Evolutionary conservation across 75 land plant genomes (phyloP), one percentile per base, ranked within the genome.

Genomic region (Selaginella tamariscina): DNA sequence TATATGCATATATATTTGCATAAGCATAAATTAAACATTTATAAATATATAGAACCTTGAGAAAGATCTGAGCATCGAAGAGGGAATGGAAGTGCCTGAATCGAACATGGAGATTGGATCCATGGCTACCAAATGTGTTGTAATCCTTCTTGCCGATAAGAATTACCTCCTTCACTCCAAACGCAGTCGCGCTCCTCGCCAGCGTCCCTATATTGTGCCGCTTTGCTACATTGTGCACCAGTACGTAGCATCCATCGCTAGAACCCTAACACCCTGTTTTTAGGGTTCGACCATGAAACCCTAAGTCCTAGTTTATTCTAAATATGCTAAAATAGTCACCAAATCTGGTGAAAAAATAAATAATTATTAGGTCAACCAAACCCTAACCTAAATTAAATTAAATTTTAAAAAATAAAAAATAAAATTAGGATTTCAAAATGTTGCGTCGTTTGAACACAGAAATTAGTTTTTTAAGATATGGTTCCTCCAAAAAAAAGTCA

Each of bases 41-140:
- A 13, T 8, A 32, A 32, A 15, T 30, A 32, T 8, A 23, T 18
- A 22, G 0, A 22, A 77, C 84, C 82, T 93, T 81, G 69, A 89
- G 83, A 77, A 85, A 87, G 54, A 24, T 24, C 26, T 68, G 79
- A 29, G 98, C 98, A 18, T 83, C 77, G 49, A 60, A 28, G 27
- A 94, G 96, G 33, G 98, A 80, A 65, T 83, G 76, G 65, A 94
- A 94, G 73, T 94, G 98, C 68, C 98, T 88, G 69, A 87, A 94
- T 24, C 71, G 79, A 23, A 89, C 60, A 81, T 89, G 91, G 31
- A 84, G 75, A 24, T 86, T 72, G 68, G 98, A 79, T 33, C 98
- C 98, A 68, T 94, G 98, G 86, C 91, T 89, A 15, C 98, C 98
- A 71, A 94, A 94, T 70, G 96, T 70, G 74, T 94, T 94, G 81